phyloP scores from a whole-genome alignment of 495 filamentous ascomycete genomes.

The Talaromyces proteolyticus region DNA sequence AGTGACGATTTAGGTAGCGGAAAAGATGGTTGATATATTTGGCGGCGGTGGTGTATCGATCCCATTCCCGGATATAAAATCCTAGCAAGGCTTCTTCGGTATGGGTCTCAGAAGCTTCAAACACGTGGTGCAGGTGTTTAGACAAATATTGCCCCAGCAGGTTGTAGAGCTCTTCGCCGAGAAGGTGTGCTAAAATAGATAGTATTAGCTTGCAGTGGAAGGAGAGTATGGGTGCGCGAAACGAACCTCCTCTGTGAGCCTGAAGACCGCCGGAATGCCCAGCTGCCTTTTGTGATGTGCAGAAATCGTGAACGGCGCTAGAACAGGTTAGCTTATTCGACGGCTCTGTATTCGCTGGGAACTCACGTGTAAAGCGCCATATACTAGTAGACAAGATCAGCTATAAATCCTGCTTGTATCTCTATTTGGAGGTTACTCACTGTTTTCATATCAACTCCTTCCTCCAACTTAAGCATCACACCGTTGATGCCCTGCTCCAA shows the following conservation, averaged over 20 bases:
- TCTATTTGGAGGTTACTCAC: no score
- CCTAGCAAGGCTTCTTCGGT: conserved; percentile 82
- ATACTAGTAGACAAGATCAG: conserved; percentile 56
- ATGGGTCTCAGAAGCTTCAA: conserved; percentile 64
- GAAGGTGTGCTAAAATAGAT: conserved; percentile 64
- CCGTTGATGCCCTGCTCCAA: conserved; percentile 79
- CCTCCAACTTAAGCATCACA: conserved; percentile 88
- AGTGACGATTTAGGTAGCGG: conserved; percentile 94
- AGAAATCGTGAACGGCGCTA: conserved; percentile 97
- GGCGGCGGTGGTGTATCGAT: conserved; percentile 87
- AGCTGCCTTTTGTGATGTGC: conserved; percentile 93
- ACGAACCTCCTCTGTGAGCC: conserved; percentile 74
- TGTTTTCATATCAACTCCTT: conserved; percentile 86
- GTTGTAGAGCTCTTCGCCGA: conserved; percentile 95
- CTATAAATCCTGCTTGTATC: no score
- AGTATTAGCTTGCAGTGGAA: conserved; percentile 13
- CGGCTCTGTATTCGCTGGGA: conserved; percentile 5
- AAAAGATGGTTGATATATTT: conserved; percentile 98
- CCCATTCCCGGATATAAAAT: conserved; percentile 98
- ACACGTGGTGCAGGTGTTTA: conserved; percentile 62
- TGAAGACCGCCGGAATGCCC: conserved; percentile 42
- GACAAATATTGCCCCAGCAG: conserved; percentile 80
- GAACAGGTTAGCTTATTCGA: conserved; percentile 7
- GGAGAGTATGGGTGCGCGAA: neutral
- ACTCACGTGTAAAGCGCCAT: conserved; percentile 95